Base-by-base conservation (phyloP, 176 grass and related monocot genomes). In the Lolium multiflorum region DNA sequence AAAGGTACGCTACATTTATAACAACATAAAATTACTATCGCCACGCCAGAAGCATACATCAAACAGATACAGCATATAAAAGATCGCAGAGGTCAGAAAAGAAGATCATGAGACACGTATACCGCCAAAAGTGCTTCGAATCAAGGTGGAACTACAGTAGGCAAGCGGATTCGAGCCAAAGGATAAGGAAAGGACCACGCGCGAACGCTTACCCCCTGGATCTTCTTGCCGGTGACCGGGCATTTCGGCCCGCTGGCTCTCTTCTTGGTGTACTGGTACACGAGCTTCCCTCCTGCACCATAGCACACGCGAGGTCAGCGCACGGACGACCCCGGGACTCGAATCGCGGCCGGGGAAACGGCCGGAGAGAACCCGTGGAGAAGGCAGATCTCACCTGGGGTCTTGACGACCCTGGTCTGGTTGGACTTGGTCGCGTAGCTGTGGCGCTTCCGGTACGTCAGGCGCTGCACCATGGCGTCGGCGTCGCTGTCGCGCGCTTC, bases 351-450 rank as follows among this genome's bases (percentile, higher is more conserved):
- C 16, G 5, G 54, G 44, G 15, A 84, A 74, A 65, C 82, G 15
- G 22, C 41, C 26, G 65, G 3, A 43, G 12, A 18, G 71, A 28
- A 10, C 55, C 18, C 21, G 66, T 6, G 74, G 64, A 17, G 44
- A 15, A 50, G 44, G 55, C 35, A 61, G 37, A 77, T 67, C 74
- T 76, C 22, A 94, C 94, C 94, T 85, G 92, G 92, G 72, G 94
- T 97, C 88, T 97, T 97, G 67, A 97, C 94, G 44, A 97, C 92
- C 88, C 94, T 90, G 21, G 94, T 97, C 82, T 97, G 94, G 72
- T 97, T 97, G 74, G 94, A 97, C 76, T 97, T 97, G 83, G 92
- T 97, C 80, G 92, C 94, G 60, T 97, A 97, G 92, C 94, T 94
- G 50, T 94, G 94, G 83, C 92, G 83, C 86, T 94, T 97, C 65